Base-by-base conservation (phyloP, 2,329 filamentous ascomycete species). In the Pyricularia sp. region DNA sequence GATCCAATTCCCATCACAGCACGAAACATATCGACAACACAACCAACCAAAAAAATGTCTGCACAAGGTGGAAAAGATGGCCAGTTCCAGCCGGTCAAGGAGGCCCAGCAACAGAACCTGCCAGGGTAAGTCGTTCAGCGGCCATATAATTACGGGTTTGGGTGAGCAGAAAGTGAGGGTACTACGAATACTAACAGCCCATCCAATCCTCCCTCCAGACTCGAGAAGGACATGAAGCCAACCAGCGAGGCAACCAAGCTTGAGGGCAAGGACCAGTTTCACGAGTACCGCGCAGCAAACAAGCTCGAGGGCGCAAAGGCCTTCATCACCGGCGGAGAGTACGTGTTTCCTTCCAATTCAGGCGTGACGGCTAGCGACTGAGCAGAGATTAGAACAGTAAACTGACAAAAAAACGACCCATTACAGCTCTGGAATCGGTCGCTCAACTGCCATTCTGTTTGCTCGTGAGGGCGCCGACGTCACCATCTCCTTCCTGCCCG, bases 391-490 rank as follows among this genome's bases (percentile, higher is more conserved):
- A n/a, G 28, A 17, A 11, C 25, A 26, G 4, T 2, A 20, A 63
- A 61, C n/a, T 61, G 14, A 9, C 42, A 14, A 42, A 42, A 30
- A n/a, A 69, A 61, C 11, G 9, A 0, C 0, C 33, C 65, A 28
- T 11, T n/a, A 0, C 59, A 84, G 83, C 70, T 85, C 83, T 1
- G 84, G 83, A 4, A 88, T 87, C 64, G 85, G 85, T 23, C 81
- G 85, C 11, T 78, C 84, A 0, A 80, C 86, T 1, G 85, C 85
- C 0, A 79, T 87, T 0, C 76, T 88, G 2, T 86, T 86, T 76
- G 86, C 86, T 0, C 80, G 84, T 10, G 86, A 88, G 73, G 86
- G 86, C 1, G 84, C 86, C 17, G 82, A 87, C 71, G 78, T 86
- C 64, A 83, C 80, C 28, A 86, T 88, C 69, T 81, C 83, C 20